Percentiles rank a stretch among this genome's conserved stretches.
These are phyloP conservation scores for Aspergillus mulundensis DNA, from an alignment of 495 filamentous ascomycete genomes.

Conservation along the genomic window DNA sequence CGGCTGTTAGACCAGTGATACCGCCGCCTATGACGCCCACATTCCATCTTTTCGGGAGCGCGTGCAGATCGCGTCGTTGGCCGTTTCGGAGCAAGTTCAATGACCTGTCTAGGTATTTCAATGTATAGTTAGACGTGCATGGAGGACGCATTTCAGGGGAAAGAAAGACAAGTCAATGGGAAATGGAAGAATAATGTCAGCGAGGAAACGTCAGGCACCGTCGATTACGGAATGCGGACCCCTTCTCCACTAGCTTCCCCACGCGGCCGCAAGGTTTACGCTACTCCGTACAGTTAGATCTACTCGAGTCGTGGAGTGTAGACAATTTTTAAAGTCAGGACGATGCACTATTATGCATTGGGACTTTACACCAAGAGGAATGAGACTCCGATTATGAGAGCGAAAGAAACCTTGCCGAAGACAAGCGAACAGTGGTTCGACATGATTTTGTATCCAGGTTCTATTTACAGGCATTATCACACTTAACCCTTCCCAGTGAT, in stretches of 20 bases:
- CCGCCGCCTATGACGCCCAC: slow-evolving; percentile 82
- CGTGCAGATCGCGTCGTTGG: slow-evolving; percentile 18
- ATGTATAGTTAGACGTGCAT: slow-evolving; percentile 21
- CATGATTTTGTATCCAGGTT: slow-evolving; percentile 20
- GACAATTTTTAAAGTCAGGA: too few relatives aligned
- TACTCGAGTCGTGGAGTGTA: too few relatives aligned
- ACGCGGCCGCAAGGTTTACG: too few relatives aligned
- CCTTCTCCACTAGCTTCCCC: too few relatives aligned
- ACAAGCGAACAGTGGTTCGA: neutral
- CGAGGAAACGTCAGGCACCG: neutral
- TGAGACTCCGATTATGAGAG: too few relatives aligned
- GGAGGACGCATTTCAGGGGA: slow-evolving; percentile 30
- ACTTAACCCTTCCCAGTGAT: slow-evolving; percentile 14
- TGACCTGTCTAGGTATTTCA: slow-evolving; percentile 17
- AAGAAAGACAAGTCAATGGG: slow-evolving; percentile 6
- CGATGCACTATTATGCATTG: too few relatives aligned
- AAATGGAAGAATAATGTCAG: slow-evolving; percentile 1
- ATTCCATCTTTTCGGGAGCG: slow-evolving; percentile 28
- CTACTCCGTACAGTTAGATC: too few relatives aligned
- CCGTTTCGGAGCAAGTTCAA: slow-evolving; percentile 17
- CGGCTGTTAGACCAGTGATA: slow-evolving; percentile 81
- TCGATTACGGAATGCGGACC: neutral
- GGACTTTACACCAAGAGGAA: too few relatives aligned
- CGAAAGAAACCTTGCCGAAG: neutral
- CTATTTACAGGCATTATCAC: slow-evolving; percentile 26